phyloP scores from a whole-genome alignment of 1,284 basidiomycete species.

The Laetiporus sulphureus region DNA sequence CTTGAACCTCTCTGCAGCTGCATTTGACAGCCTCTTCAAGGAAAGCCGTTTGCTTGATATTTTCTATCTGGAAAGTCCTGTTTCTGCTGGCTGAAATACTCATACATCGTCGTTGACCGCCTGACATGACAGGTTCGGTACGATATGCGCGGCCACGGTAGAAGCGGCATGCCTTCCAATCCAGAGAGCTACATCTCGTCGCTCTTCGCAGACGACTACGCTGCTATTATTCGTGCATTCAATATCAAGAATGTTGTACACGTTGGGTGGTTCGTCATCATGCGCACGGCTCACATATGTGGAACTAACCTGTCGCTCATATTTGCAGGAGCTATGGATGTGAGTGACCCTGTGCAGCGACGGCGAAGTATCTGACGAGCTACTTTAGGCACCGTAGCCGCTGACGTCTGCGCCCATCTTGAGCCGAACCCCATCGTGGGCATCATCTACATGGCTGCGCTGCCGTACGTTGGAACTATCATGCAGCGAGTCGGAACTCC shows the following conservation, averaged over 20 bases:
- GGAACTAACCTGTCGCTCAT: neutral
- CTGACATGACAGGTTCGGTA: constrained; percentile 15
- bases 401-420: constrained; percentile 7
- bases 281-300: no score
- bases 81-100: neutral
- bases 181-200: constrained; percentile 8
- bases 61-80: constrained; percentile 27
- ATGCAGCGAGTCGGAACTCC: constrained; percentile 11
- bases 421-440: constrained; percentile 12
- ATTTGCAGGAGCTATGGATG: constrained; percentile 12
- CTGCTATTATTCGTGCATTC: constrained; percentile 12
- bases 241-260: constrained; percentile 7
- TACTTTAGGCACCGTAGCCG: constrained; percentile 4
- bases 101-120: neutral
- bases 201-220: constrained; percentile 14
- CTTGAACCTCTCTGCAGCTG: constrained; percentile 23
- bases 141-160: constrained; percentile 18
- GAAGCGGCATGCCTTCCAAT: constrained; percentile 13
- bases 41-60: constrained; percentile 23
- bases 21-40: constrained; percentile 29
- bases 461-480: constrained; percentile 15
- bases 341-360: no score
- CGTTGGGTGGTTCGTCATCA: constrained; percentile 13
- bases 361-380: neutral
- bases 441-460: constrained; percentile 14